Conservation (phyloP, 805 yeast species). For the Kuraishia floccosa region DNA sequence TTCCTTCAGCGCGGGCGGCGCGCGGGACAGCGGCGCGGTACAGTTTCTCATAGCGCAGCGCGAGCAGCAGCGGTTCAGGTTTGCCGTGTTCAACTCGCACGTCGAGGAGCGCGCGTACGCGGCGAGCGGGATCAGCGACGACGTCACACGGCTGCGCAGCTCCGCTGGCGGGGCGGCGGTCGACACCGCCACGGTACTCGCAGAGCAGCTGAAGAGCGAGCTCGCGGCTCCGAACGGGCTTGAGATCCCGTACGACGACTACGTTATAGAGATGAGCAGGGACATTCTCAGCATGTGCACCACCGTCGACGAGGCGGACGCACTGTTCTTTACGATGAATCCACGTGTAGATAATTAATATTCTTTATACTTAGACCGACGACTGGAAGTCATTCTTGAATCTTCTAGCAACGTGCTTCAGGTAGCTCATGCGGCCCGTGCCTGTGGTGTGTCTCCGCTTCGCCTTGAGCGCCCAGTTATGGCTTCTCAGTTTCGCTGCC, state of each 20-base stretch:
- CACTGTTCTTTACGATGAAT: constrained; percentile 48
- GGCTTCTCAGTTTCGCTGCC: constrained; percentile 96
- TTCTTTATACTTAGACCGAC: constrained; percentile 6
- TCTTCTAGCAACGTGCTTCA: constrained; percentile 94
- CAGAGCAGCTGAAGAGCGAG: constrained; percentile 4
- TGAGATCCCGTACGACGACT: constrained; percentile 50
- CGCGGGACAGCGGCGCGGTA: background rate
- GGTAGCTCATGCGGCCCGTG: constrained; percentile 98
- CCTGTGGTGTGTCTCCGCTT: constrained; percentile 99
- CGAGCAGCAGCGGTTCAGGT: constrained; percentile 6
- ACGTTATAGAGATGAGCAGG: constrained; percentile 57
- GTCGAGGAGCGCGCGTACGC: constrained; percentile 7
- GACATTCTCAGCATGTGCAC: constrained; percentile 57
- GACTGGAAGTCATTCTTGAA: constrained; percentile 99
- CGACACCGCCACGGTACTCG: no score
- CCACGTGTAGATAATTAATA: no score
- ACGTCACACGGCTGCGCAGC: no score
- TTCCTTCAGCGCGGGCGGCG: constrained; percentile 1
- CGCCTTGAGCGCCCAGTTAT: constrained; percentile 99
- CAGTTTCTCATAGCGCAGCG: background rate
- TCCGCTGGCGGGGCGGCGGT: no score
- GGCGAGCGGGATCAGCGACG: background rate
- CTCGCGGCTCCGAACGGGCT: constrained; percentile 42
- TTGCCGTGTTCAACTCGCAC: constrained; percentile 10
- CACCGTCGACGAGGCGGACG: constrained; percentile 74